Evolutionary conservation across 371 early-diverging fungal species (phyloP), one percentile per base, ranked within the genome.

Genomic region (Mortierella sp.): DNA sequence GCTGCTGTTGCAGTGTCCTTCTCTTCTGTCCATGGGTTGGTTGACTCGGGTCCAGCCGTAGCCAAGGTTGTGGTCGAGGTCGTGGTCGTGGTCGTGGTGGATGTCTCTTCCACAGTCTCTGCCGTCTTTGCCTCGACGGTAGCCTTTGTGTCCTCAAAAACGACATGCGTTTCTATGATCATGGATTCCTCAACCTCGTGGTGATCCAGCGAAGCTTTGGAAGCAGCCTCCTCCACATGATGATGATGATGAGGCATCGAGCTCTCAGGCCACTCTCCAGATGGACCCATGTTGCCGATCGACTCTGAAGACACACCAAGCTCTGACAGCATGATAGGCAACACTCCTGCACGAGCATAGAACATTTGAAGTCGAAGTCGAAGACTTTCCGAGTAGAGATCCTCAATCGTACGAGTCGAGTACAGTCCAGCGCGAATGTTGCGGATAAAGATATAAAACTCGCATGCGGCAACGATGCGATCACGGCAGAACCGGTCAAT

Each of bases 361-460:
- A 95, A 96, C 95, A 96, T 96, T 64, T 90, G 90, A 28, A 96
- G 80, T 48, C 94, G 88, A 53, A 95, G 78, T 3, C 91, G 86
- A 60, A 94, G 83, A 12, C 89, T 86, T 78, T 97, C 96, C 47
- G 86, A 80, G 74, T 89, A 94, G 19, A 96, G 71, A 45, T 94
- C 95, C 70, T 85, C 88, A 9, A 88, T 82, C 12, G 81, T 82
- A 56, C 94, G 87, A 53, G 89, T 89, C 31, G 87, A 85, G 81
- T 92, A 95, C 27, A 92, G 82, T 0, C 97, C 96, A 72, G 92
- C 91, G 49, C 92, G 86, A 26, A 96, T 83, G 68, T 94, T 92
- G 39, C 95, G 87, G 61, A 96, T 90, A 80, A 96, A 93, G 13
- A 90, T 90, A 80, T 95, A 96, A 69, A 96, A 96, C 71, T 96